Percentiles rank a stretch among this genome's conserved stretches.
Conservation (phyloP, 257 asterid species). For the Anisodus tanguticus region DNA sequence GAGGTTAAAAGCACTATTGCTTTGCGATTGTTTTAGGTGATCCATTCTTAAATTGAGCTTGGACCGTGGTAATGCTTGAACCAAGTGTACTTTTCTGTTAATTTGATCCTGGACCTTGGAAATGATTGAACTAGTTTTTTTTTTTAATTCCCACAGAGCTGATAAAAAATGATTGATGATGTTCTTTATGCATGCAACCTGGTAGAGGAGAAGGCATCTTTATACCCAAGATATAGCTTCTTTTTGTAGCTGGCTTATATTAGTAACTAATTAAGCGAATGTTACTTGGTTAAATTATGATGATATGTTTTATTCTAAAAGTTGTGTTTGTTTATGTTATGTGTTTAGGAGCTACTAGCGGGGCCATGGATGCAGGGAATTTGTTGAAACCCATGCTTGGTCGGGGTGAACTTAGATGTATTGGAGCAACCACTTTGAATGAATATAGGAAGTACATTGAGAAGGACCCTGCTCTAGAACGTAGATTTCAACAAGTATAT, state of each 20-base stretch:
- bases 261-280: background rate
- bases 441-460: conserved; percentile 91
- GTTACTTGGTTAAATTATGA: background rate
- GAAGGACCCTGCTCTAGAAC: conserved; percentile 94
- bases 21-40: background rate
- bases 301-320: conserved; percentile 13
- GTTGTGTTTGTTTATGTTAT: background rate
- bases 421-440: conserved; percentile 89
- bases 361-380: conserved; percentile 94
- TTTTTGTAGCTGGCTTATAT: conserved; percentile 17
- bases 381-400: conserved; percentile 95
- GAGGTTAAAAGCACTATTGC: conserved; percentile 19
- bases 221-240: conserved; percentile 13
- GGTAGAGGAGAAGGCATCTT: background rate
- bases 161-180: background rate
- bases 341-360: conserved; percentile 78
- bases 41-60: background rate
- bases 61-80: background rate
- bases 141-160: background rate
- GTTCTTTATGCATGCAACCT: background rate
- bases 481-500: conserved; percentile 93
- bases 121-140: conserved; percentile 23
- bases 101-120: conserved; percentile 11
- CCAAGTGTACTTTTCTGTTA: background rate
- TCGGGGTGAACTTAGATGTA: conserved; percentile 91